These are phyloP conservation scores for Epichloe amarillans DNA, from an alignment of 2,329 filamentous ascomycete species.

Conservation along the genomic window DNA sequence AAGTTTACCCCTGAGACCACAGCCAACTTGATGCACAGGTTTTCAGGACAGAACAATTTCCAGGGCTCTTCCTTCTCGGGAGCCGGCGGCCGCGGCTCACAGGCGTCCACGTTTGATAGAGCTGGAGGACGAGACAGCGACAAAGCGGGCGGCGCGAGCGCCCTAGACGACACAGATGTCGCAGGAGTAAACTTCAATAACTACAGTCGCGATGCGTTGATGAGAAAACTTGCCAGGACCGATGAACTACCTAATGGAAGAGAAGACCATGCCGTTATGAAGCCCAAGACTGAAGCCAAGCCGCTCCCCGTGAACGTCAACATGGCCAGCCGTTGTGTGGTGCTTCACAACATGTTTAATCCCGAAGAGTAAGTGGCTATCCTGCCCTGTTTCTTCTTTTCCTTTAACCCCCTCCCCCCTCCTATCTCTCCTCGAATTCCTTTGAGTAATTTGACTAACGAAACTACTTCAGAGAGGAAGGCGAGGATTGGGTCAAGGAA, in stretches of 20 bases:
- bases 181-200: conserved; percentile 99
- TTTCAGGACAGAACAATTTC: conserved; percentile 69
- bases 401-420: background rate
- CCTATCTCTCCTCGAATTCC: background rate
- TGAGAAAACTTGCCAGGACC: conserved; percentile 94
- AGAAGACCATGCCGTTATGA: conserved; percentile 58
- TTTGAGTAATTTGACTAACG: conserved; percentile 18
- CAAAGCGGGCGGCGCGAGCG: conserved; percentile 82
- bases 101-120: conserved; percentile 81
- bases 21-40: conserved; percentile 81
- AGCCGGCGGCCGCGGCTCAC: conserved; percentile 72
- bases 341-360: conserved; percentile 93
- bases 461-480: conserved; percentile 54
- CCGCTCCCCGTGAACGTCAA: conserved; percentile 75
- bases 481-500: conserved; percentile 80
- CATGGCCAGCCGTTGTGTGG: conserved; percentile 84
- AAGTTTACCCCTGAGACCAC: conserved; percentile 98
- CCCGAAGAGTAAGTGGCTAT: conserved; percentile 61
- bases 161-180: conserved; percentile 93
- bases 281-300: conserved; percentile 68
- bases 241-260: conserved; percentile 60
- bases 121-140: conserved; percentile 80
- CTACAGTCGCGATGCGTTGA: conserved; percentile 94
- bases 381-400: background rate
- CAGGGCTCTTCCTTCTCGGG: conserved; percentile 89